A percentile compares a stretch with the other conserved stretches of the same genome.
These are phyloP conservation scores for Withania somnifera DNA, from an alignment of 305 asterid genomes.

Conservation along the genomic window DNA sequence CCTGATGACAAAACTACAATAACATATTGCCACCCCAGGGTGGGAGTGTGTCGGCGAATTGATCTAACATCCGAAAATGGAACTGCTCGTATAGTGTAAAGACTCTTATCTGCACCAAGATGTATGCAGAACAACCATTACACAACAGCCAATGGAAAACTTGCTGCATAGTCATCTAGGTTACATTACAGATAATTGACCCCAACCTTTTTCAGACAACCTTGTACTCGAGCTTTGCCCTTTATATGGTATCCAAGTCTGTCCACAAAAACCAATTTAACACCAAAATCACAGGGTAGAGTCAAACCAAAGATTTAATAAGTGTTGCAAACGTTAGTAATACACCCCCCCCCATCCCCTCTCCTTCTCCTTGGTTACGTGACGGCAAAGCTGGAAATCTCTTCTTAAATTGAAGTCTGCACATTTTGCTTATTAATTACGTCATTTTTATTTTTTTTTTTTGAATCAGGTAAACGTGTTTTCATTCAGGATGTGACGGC, in stretches of 20 bases:
- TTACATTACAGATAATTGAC: neutral
- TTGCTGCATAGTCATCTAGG: neutral
- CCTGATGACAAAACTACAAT: constrained; percentile 92
- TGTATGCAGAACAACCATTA: constrained; percentile 8
- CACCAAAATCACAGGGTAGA: neutral
- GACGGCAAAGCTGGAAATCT: neutral
- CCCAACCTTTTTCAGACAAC: constrained; percentile 82
- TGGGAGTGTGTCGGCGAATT: constrained; percentile 77
- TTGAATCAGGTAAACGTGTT: neutral
- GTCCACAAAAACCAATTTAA: constrained; percentile 2
- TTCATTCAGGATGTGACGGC: neutral
- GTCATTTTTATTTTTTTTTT: neutral
- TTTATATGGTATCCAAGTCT: constrained; percentile 99
- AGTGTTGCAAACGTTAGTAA: neutral
- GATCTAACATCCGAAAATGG: constrained; percentile 76
- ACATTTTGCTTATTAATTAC: neutral
- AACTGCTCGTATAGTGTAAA: constrained; percentile 78
- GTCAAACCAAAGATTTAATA: neutral
- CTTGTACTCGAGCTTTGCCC: constrained; percentile 72
- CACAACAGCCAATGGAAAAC: constrained; percentile 2
- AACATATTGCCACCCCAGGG: constrained; percentile 87
- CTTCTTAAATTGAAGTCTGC: neutral
- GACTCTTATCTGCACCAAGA: constrained; percentile 70
- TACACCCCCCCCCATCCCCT: neutral
- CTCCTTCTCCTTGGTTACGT: neutral